Evolutionary conservation across 805 yeast genomes (phyloP), one percentile per base, ranked within the genome.

Genomic region (Candida tibetensis): DNA sequence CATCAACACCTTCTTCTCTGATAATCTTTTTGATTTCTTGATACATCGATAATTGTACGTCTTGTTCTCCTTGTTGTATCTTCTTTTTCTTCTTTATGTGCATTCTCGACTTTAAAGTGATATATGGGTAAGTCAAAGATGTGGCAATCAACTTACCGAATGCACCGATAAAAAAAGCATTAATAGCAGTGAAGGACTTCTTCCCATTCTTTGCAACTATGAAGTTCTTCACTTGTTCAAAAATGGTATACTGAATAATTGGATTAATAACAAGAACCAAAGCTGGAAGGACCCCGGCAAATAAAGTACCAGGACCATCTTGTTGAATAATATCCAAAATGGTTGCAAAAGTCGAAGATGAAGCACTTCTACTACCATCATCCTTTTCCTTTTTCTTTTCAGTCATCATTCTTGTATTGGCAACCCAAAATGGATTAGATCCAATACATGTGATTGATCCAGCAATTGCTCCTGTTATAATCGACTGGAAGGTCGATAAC

Each of bases 361-460:
- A 26, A 58, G 57, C 47, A 47, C 58, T 36, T 30, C 15, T 43
- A 28, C 35, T 27, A 7, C 46, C 52, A 17, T 52, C 52, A 13
- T 43, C 47, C 17, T 41, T 40, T 14, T 41, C 46, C 34, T 47
- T 44, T 42, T 61, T 62, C 45, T 62, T 60, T 39, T 62, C 57
- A 36, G 90, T 88, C 50, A 95, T 85, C 76, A 83, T 79, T 55
- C 96, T 75, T 2, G 97, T 89, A 58, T 89, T 89, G 31, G 95
- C 93, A 30, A 89, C 95, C 97, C 97, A 89, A 49, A 87, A 79
- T 17, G 97, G 97, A 59, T 89, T 89, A 9, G 95, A 81, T 8
- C 81, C 72, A 15, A 85, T 66, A 34, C 89, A 85, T 3, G 96
- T 88, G 27, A 88, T 76, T 7, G 89, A 76, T 0, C 97, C 96